Base-by-base conservation (phyloP, 2,329 filamentous ascomycete species). In the Cryphonectria naterciae region DNA sequence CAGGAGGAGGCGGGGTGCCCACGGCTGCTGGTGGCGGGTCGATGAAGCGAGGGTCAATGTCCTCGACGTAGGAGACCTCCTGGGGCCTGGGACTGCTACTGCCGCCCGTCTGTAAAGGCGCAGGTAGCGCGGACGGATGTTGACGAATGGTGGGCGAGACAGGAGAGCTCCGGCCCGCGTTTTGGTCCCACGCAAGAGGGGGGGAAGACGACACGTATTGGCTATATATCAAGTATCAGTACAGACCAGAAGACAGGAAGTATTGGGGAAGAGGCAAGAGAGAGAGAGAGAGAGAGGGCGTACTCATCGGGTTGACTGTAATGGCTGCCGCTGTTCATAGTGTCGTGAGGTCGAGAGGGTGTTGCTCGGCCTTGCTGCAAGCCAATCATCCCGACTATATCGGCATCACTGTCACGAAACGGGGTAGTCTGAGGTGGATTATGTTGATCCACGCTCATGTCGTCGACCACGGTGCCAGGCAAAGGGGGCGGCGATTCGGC, bases 11-110 rank as follows among this genome's bases (percentile, higher is more conserved):
- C 2, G 46, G 46, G 46, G 7, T 49, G 46, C 22, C 22, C 7
- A 10, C 6, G 3, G 79, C 71, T 68, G 75, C 72, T 58, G 73
- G 71, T 68, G 76, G 75, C 56, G 77, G 80, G 70, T 89, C 86
- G 46, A 90, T 92, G 77, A 98, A 98, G 70, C 91, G 92, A 61
- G 95, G 94, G 75, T 97, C 94, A 17, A 97, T 89, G 79, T 98
- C 95, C 85, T 98, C 96, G 78, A 73, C 63, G 43, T 73, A 73
- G 32, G 69, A 67, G 49, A 60, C 67, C 58, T 73, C 71, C 67
- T 68, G 69, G 75, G 32, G 76, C 22, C 81, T 79, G 43, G 81
- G 80, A 56, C 78, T 79, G 61, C 81, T 76, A 71, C 85, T 83
- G 69, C 81, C 79, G 66, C 76, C 64, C 43, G 67, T 61, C 15